Conservation (phyloP, 1,284 basidiomycete genomes). For the Phellopilus nigrolimitatus region DNA sequence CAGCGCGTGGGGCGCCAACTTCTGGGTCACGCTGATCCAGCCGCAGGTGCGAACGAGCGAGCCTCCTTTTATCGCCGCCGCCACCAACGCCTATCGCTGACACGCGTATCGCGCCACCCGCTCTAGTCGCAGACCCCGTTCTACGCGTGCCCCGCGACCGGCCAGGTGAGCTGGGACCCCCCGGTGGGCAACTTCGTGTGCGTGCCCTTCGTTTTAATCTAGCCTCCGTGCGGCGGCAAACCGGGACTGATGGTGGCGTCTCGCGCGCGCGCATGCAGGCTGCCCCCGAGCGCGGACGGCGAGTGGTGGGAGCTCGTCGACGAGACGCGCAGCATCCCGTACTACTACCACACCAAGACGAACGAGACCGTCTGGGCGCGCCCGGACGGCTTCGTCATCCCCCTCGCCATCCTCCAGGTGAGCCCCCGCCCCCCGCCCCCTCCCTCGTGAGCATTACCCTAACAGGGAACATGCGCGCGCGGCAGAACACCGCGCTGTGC, state of each 20-base stretch:
- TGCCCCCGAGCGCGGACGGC: slow-evolving; percentile 80
- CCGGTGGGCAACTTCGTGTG: slow-evolving; percentile 88
- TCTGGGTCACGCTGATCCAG: slow-evolving; percentile 81
- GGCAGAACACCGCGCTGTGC: slow-evolving; percentile 68
- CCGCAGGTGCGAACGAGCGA: slow-evolving; percentile 67
- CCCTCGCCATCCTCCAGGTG: slow-evolving; percentile 81
- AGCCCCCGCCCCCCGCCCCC: no score
- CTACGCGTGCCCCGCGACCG: slow-evolving; percentile 89
- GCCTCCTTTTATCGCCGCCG: no score
- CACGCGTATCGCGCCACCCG: background rate
- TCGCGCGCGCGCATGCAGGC: slow-evolving; percentile 34
- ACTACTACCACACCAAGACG: slow-evolving; percentile 90
- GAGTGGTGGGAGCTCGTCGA: slow-evolving; percentile 96
- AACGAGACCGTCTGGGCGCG: slow-evolving; percentile 87
- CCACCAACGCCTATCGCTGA: no score
- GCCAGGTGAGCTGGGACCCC: slow-evolving; percentile 89
- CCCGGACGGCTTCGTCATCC: slow-evolving; percentile 84
- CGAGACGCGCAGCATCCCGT: slow-evolving; percentile 73
- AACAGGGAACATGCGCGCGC: background rate
- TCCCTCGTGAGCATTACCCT: no score
- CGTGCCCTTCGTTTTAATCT: slow-evolving; percentile 27
- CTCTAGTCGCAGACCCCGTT: slow-evolving; percentile 73
- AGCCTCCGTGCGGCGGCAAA: background rate
- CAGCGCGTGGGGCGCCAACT: slow-evolving; percentile 73
- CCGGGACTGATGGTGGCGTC: background rate